Base-by-base conservation (phyloP, 2,329 filamentous ascomycete genomes). In the Phialophora chinensis region DNA sequence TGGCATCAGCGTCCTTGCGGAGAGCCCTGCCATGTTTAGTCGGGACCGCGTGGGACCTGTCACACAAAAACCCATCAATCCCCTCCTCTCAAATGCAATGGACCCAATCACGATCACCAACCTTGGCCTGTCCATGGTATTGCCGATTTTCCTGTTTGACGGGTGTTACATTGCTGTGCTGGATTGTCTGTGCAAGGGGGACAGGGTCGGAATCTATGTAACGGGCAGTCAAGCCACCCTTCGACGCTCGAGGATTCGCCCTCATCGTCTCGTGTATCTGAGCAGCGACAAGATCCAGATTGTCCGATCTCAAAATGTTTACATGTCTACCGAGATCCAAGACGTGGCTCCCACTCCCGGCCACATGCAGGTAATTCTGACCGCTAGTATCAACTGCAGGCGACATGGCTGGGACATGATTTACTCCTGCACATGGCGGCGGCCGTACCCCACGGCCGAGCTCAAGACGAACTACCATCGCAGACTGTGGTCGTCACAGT, bases 11-110 rank as follows among this genome's bases (percentile, higher is more conserved):
- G 49, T 52, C 25, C 49, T 52, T 23, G 49, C 49, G 14, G 49
- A 52, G 20, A 52, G 49, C 20, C 49, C 49, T 17, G 49, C 49
- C 23, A 52, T 23, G 49, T 52, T 52, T 23, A 52, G 38, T 44
- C 38, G 38, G 1, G 38, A 44, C 14, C 38, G 38, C 38, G 17
- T n/a, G 6, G 38, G 17, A n/a, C 38, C 38, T n/a, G 38, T 44
- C 38, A 44, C 38, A 7, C 38, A 44, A 20, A 44, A 44, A 8
- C 38, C 38, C 38, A 17, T 44, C 17, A 44, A n/a, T 42, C 4
- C 35, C 38, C 38, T 20, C 6, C 14, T n/a, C 38, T n/a, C 17
- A n/a, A n/a, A 17, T n/a, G 17, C 38, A 8, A 44, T 7, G 7
- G 14, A 44, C 6, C 38, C 38, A 44, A 52, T 52, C 49, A 52